Base-by-base conservation (phyloP, 768 basidiomycete species). In the Fibroporia radiculosa region DNA sequence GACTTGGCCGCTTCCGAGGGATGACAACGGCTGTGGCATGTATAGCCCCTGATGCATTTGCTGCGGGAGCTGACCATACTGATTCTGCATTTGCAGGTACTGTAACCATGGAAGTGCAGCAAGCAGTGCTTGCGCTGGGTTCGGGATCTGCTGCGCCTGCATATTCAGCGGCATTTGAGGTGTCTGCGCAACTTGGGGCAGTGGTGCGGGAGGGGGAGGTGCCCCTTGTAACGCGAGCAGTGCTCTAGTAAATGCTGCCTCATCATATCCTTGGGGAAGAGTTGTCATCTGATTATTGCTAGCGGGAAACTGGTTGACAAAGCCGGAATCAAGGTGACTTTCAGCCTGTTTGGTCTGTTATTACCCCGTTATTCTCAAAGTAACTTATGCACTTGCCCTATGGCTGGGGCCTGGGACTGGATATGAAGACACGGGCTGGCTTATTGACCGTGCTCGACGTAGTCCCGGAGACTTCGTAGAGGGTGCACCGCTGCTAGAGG, bases 101-200 rank as follows among this genome's bases (percentile, higher is more conserved):
- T 61, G 57, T 42, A 61, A 50, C 54, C 52, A 58, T 8, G 54
- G 54, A 16, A 55, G 49, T 33, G 51, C 51, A 29, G 59, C 56
- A 28, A 61, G 39, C 43, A 61, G 57, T 24, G 57, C 51, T 34
- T 58, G 52, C 23, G 55, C 53, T 11, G 59, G 56, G 35, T 55
- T 55, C 42, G 39, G 43, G 18, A 41, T 24, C 23, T 49, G 34
- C 39, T 45, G 43, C 32, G n/a, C 40, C 34, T 40, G 48, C 23
- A 47, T 33, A 39, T 55, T 38, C 12, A 27, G 41, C 28, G 48
- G 49, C 14, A 5, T 13, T 12, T 19, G 38, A 28, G 27, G 11
- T 19, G 37, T 28, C n/a, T n/a, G 26, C 18, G 23, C 25, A 23
- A 24, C 38, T 22, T 40, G 38, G 20, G 40, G 38, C 10, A 26